Percentiles rank a stretch among this genome's conserved stretches.
These are phyloP conservation scores for Harringtonia lauricola DNA, from an alignment of 2,329 filamentous ascomycete genomes.

Conservation along the genomic window DNA sequence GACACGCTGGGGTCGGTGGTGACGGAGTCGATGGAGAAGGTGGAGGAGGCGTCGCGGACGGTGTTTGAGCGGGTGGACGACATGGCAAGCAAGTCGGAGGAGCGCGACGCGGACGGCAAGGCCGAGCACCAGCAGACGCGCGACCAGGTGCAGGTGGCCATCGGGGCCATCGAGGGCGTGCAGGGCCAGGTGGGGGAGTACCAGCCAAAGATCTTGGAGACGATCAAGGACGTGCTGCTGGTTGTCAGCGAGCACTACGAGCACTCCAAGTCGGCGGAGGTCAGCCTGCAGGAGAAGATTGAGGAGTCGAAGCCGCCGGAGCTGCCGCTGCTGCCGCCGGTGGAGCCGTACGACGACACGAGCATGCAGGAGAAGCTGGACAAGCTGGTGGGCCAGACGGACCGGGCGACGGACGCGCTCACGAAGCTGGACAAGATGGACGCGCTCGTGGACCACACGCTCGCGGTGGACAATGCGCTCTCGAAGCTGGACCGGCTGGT, in stretches of 20 bases:
- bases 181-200: slow-evolving; percentile 72
- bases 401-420: slow-evolving; percentile 47
- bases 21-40: slow-evolving; percentile 74
- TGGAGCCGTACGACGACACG: slow-evolving; percentile 56
- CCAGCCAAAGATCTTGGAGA: slow-evolving; percentile 79
- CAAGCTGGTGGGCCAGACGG: slow-evolving; percentile 56
- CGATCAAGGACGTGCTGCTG: slow-evolving; percentile 73
- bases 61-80: slow-evolving; percentile 78
- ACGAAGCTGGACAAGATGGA: slow-evolving; percentile 9
- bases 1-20: slow-evolving; percentile 75
- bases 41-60: slow-evolving; percentile 77
- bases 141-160: slow-evolving; percentile 65
- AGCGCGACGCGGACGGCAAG: slow-evolving; percentile 62
- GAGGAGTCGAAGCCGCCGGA: slow-evolving; percentile 51
- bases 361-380: slow-evolving; percentile 48
- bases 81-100: slow-evolving; percentile 63
- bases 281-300: slow-evolving; percentile 45
- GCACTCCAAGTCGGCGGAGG: slow-evolving; percentile 60
- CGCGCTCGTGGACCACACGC: neutral
- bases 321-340: slow-evolving; percentile 42
- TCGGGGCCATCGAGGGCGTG: slow-evolving; percentile 61
- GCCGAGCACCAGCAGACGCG: slow-evolving; percentile 74
- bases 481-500: slow-evolving; percentile 6
- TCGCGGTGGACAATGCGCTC: neutral
- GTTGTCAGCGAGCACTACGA: slow-evolving; percentile 82